Percentiles rank a stretch among this genome's conserved stretches.
Conservation (phyloP, 441 rosid species). For the Flueggea neowawraea region DNA sequence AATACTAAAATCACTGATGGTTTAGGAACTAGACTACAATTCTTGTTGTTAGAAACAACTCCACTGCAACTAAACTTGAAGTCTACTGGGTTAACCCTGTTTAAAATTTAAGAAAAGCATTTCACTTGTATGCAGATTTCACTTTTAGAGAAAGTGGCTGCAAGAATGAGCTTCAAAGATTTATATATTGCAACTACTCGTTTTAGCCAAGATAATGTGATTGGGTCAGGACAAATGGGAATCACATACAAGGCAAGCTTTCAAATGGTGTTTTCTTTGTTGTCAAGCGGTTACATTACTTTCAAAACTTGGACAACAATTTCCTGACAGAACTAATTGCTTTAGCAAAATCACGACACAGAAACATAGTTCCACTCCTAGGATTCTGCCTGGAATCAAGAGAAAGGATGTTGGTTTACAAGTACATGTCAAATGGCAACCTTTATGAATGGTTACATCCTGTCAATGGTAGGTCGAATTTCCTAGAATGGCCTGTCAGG, state of each 20-base stretch:
- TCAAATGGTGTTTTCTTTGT: constrained; percentile 2
- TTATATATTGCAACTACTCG: constrained; percentile 17
- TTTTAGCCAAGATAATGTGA: constrained; percentile 18
- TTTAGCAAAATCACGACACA: constrained; percentile 14
- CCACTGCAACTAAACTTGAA: no score
- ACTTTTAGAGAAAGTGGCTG: constrained; percentile 8
- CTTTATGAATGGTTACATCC: constrained; percentile 14
- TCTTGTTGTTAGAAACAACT: no score
- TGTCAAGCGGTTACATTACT: constrained; percentile 16
- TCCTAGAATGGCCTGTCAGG: constrained; percentile 18
- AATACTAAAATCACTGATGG: no score
- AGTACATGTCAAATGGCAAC: constrained; percentile 21
- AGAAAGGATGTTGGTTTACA: constrained; percentile 19
- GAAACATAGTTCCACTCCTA: constrained; percentile 19
- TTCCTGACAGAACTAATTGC: constrained; percentile 12
- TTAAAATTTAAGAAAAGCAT: no score
- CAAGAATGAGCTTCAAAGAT: constrained; percentile 13
- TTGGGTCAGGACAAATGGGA: constrained; percentile 19
- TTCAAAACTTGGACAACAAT: constrained; percentile 7
- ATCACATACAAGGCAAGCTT: constrained; percentile 12
- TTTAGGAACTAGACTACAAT: no score
- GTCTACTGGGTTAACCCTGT: no score
- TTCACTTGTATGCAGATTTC: constrained; percentile 12
- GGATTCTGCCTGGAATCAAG: constrained; percentile 15
- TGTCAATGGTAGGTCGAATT: no score